Conservation (phyloP, 768 basidiomycete genomes). For the Boletus coccyginus region DNA sequence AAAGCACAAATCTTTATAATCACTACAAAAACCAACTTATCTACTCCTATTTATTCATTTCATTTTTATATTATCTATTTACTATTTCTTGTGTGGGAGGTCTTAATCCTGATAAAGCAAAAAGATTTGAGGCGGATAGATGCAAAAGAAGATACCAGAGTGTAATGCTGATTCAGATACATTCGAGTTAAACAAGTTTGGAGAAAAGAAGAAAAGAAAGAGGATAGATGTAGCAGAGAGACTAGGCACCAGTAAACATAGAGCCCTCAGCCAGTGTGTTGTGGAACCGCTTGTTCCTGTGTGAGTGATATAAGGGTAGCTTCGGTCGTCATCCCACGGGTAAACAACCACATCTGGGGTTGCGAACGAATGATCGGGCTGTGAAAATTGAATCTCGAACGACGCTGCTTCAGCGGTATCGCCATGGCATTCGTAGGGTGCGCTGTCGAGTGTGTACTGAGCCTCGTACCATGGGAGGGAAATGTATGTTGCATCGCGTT, state of each 20-base stretch:
- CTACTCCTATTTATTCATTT: too few species aligned
- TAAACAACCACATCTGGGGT: not conserved
- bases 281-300: not conserved
- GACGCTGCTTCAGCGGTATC: not conserved
- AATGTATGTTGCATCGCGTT: not conserved
- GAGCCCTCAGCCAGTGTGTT: not conserved
- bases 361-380: not conserved
- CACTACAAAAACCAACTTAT: too few species aligned
- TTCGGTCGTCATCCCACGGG: not conserved
- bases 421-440: not conserved
- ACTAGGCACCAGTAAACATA: not conserved
- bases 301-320: not conserved
- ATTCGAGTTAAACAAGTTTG: not conserved
- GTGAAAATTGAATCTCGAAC: not conserved
- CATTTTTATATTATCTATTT: too few species aligned
- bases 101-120: too few species aligned
- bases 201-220: not conserved
- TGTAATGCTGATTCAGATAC: not conserved
- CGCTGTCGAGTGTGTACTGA: not conserved
- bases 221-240: not conserved
- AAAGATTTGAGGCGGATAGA: too few species aligned
- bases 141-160: too few species aligned
- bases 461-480: not conserved
- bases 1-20: too few species aligned
- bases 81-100: too few species aligned